A percentile compares a stretch with the other conserved stretches of the same genome.
Conservation (phyloP, 345 rosid genomes). For the Ailanthus altissimus region DNA sequence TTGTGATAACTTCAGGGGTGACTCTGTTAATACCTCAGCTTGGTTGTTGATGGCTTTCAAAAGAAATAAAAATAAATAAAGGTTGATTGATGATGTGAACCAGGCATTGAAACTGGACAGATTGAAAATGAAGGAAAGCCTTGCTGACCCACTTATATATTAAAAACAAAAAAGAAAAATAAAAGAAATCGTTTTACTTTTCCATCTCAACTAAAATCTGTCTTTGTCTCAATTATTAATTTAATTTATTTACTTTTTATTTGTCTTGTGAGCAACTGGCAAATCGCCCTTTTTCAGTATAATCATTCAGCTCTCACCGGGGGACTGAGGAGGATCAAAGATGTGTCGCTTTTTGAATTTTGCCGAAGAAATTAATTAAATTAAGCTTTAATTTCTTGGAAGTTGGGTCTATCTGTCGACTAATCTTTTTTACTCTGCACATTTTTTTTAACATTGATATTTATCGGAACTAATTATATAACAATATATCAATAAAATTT, state of each 20-base stretch:
- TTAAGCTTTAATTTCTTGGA: conserved; percentile 5
- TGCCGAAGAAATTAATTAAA: background rate
- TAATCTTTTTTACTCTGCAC: too few relatives aligned
- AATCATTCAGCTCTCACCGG: conserved; percentile 20
- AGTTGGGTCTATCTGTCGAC: background rate
- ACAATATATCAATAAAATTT: too few relatives aligned
- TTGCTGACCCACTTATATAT: conserved; percentile 16
- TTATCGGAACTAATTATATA: too few relatives aligned
- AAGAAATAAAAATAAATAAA: too few relatives aligned
- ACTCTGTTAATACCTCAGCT: too few relatives aligned
- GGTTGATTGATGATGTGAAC: conserved; percentile 15
- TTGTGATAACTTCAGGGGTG: too few relatives aligned
- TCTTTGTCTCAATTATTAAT: background rate
- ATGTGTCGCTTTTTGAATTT: background rate
- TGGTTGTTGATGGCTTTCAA: too few relatives aligned
- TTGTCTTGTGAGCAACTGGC: conserved; percentile 29
- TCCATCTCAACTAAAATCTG: conserved; percentile 21
- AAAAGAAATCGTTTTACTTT: background rate
- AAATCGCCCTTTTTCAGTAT: conserved; percentile 23
- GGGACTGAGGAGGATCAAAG: background rate
- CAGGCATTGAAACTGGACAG: background rate
- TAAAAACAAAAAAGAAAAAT: background rate
- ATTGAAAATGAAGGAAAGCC: background rate
- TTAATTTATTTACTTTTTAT: background rate
- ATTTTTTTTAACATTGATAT: too few relatives aligned